These are phyloP conservation scores for Colletotrichum nymphaeae DNA, from an alignment of 2,329 filamentous ascomycete species.

Conservation along the genomic window DNA sequence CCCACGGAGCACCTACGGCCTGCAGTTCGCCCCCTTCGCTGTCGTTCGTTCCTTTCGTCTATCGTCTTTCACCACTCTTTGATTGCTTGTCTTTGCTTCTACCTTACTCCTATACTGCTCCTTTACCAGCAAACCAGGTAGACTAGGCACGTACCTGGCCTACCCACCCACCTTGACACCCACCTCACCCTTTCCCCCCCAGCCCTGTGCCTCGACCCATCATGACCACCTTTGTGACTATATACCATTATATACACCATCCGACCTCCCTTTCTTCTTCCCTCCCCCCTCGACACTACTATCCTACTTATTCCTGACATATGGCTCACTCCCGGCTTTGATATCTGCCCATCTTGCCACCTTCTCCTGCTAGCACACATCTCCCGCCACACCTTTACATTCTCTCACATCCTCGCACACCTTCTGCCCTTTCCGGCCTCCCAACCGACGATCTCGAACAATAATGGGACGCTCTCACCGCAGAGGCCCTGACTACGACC, in stretches of 20 bases:
- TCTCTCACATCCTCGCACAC: not conserved
- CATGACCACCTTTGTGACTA: not conserved
- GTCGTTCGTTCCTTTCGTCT: not conserved
- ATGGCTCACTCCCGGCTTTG: not conserved
- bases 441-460: not conserved
- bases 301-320: not conserved
- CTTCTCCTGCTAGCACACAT: not conserved
- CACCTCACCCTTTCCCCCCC: not conserved
- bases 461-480: slow-evolving; percentile 25
- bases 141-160: not conserved
- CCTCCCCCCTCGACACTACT: not conserved
- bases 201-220: not conserved
- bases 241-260: slow-evolving; percentile 3
- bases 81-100: not conserved
- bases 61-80: not conserved
- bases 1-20: not conserved
- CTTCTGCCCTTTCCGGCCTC: not conserved
- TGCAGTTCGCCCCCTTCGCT: not conserved
- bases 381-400: not conserved
- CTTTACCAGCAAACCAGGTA: too few species aligned
- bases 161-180: not conserved
- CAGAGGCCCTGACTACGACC: slow-evolving; percentile 8
- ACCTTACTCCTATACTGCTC: not conserved
- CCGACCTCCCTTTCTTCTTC: not conserved
- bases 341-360: not conserved